These are phyloP conservation scores for Infundibulicybe gibba DNA, from an alignment of 768 basidiomycete species.

Conservation along the genomic window DNA sequence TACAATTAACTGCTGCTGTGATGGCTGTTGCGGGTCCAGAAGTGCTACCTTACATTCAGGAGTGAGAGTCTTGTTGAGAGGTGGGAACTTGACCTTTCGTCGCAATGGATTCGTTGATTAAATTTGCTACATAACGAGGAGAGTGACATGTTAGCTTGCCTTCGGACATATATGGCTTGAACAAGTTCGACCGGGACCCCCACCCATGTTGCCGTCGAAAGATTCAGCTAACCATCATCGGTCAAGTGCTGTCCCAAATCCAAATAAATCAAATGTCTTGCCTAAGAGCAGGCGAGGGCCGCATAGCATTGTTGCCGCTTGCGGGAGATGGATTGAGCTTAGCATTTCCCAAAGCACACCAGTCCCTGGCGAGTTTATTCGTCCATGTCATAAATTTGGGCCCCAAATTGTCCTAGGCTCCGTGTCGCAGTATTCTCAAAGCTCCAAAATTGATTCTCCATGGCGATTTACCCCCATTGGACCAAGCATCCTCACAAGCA, in stretches of 20 bases:
- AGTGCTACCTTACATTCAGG: too few species aligned
- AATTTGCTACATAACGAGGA: too few species aligned
- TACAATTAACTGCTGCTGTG: too few species aligned
- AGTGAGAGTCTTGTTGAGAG: too few species aligned
- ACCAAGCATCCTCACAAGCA: slow-evolving; percentile 19
- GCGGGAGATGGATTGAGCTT: slow-evolving; percentile 72
- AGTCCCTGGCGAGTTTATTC: slow-evolving; percentile 53
- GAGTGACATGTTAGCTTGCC: too few species aligned
- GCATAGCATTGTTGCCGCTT: slow-evolving; percentile 69
- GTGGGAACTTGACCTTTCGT: too few species aligned
- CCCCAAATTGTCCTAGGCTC: slow-evolving; percentile 40
- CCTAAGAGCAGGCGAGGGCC: slow-evolving; percentile 56
- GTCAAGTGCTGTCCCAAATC: slow-evolving; percentile 64
- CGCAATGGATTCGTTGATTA: too few species aligned
- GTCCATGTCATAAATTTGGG: slow-evolving; percentile 1
- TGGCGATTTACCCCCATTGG: slow-evolving; percentile 32
- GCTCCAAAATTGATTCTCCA: slow-evolving; percentile 40
- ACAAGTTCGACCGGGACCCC: too few species aligned
- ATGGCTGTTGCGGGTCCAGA: too few species aligned
- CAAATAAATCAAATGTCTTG: slow-evolving; percentile 40
- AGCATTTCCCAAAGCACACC: slow-evolving; percentile 59
- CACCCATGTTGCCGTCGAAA: slow-evolving; percentile 40
- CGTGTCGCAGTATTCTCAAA: slow-evolving; percentile 80
- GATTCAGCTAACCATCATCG: slow-evolving; percentile 56
- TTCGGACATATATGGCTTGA: too few species aligned